Percentiles rank a stretch among this genome's conserved stretches.
These are phyloP conservation scores for Phytophthora kernoviae DNA, from an alignment of 352 stramenopile genomes.

Conservation along the genomic window DNA sequence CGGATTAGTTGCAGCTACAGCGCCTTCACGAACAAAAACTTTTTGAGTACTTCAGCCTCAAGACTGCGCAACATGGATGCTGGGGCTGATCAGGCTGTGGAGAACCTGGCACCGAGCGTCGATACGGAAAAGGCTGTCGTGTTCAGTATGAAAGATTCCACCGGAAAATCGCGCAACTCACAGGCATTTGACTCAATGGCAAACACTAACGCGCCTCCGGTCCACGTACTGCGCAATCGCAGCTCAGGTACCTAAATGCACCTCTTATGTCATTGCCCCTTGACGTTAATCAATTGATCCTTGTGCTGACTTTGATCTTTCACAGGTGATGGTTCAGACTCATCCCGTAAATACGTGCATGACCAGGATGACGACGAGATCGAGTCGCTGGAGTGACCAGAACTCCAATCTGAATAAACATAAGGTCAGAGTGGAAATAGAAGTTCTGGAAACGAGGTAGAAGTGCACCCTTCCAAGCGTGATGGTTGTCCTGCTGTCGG, in stretches of 20 bases:
- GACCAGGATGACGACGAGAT: slow-evolving; percentile 13
- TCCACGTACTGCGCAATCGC: slow-evolving; percentile 23
- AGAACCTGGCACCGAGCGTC: slow-evolving; percentile 9
- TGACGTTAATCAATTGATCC: no score
- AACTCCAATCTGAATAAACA: no score
- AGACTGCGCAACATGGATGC: slow-evolving; percentile 21
- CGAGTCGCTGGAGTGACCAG: slow-evolving; percentile 23
- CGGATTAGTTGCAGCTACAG: slow-evolving; percentile 1
- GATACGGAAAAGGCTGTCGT: slow-evolving; percentile 9
- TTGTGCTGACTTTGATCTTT: neutral
- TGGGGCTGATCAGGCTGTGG: slow-evolving; percentile 5
- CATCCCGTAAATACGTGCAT: slow-evolving; percentile 10
- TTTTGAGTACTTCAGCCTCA: slow-evolving; percentile 7
- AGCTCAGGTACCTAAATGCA: slow-evolving; percentile 8
- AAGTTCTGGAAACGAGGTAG: slow-evolving; percentile 2
- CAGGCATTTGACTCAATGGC: slow-evolving; percentile 5
- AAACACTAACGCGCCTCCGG: slow-evolving; percentile 8
- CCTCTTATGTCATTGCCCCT: no score
- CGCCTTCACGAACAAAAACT: neutral
- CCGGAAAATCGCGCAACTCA: slow-evolving; percentile 2
- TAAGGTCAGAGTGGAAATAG: neutral
- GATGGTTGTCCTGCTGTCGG: no score
- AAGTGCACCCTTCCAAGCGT: no score
- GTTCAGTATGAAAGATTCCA: slow-evolving; percentile 24
- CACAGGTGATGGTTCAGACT: slow-evolving; percentile 2